phyloP scores from a whole-genome alignment of 129 eudicot genomes.

The Artemisia annua region DNA sequence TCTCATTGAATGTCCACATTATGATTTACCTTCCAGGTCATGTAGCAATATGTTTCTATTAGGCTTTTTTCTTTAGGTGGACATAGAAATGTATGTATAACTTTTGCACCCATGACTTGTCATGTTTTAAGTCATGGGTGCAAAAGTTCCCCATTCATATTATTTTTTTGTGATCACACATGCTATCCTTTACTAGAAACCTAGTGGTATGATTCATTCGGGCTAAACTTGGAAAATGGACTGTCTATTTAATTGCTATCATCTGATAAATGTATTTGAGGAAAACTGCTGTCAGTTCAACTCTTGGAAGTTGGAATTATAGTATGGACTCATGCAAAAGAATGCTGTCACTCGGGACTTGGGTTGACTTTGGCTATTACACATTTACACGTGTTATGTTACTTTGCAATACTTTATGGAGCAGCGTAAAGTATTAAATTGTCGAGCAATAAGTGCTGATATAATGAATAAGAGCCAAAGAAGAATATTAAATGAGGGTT shows the following conservation, averaged over 20 bases:
- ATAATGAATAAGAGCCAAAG: too few species aligned
- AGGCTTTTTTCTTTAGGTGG: slow-evolving; percentile 4
- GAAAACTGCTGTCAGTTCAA: not conserved
- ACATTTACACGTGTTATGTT: too few species aligned
- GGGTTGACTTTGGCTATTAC: not conserved
- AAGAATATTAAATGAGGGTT: too few species aligned
- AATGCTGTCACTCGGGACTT: not conserved
- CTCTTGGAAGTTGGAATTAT: not conserved
- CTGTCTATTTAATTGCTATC: slow-evolving; percentile 7
- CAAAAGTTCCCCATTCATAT: not conserved
- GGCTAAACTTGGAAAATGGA: slow-evolving; percentile 9
- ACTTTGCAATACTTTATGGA: not conserved
- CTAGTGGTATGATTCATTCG: slow-evolving; percentile 10
- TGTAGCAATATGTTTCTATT: slow-evolving; percentile 9
- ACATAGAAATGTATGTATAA: not conserved
- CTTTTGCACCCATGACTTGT: not conserved
- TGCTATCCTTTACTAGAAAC: not conserved
- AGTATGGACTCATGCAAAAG: not conserved
- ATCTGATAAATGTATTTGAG: slow-evolving; percentile 6
- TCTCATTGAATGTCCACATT: not conserved
- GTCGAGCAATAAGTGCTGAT: not conserved
- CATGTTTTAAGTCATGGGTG: too few species aligned
- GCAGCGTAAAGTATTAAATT: not conserved
- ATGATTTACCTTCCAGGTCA: not conserved
- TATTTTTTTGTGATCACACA: not conserved